Evolutionary conservation across 257 asterid genomes (phyloP), one percentile per base, ranked within the genome.

Genomic region (Gentiana straminea): DNA sequence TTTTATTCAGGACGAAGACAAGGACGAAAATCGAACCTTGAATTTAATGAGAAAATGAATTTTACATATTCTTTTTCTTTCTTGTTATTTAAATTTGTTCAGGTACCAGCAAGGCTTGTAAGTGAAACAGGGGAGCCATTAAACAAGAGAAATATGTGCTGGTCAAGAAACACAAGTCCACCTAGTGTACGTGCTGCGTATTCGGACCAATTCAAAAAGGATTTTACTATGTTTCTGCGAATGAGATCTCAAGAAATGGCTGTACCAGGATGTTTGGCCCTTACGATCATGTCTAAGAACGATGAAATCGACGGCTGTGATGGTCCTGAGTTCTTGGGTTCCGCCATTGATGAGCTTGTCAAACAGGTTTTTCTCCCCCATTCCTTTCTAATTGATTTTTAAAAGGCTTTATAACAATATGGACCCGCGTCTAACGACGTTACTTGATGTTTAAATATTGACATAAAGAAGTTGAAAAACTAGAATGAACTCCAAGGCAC

Each of bases 131-230:
- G 59, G 4, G 8, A 13, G 37, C 36, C 53, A 8, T 33, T 56
- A 45, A 65, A 65, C 59, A 65, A 51, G 45, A 35, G 50, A 37
- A 65, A 59, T 48, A 52, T 65, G 44, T 65, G 51, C 59, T 10
- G 44, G 3, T 13, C 64, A 3, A 41, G 46, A 10, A 35, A 43
- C 10, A 52, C 51, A 1, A 65, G 70, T 37, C 64, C 65, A 0
- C 11, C 55, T 0, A 37, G 51, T 52, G 64, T 65, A 24, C 51
- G 36, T 24, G 37, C 36, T 5, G 64, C 65, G 24, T 65, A 58
- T n/a, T 9, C 58, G 37, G 8, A 33, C 15, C 70, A 65, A 52
- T 65, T 65, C 33, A 32, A 24, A 5, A 52, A 46, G 11, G 70
- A 65, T 58, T 52, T 57, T 33, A 41, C 54, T 2, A 51, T 3